Base-by-base conservation (phyloP, 139 green algal species). In the Tetradesmus obliquus region DNA sequence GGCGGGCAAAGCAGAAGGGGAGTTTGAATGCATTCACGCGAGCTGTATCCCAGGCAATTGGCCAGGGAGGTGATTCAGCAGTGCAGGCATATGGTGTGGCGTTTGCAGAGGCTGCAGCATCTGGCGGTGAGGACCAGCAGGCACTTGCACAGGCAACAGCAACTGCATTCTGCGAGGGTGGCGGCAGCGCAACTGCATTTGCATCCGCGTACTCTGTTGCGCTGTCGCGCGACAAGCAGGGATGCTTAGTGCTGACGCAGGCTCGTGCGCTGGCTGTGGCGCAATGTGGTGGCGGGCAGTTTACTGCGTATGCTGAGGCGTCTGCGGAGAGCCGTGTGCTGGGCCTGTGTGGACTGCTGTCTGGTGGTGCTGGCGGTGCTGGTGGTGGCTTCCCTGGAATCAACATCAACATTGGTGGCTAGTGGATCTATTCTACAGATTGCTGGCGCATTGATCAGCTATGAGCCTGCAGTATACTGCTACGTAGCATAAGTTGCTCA, bases 191-290 rank as follows among this genome's bases (percentile, higher is more conserved):
- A 24, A 76, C 55, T 58, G 83, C 83, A 20, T 88, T 88, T 58
- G 83, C 83, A 24, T n/a, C 12, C 1, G 83, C 83, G 3, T 88
- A 71, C 58, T 79, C 57, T 57, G 83, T 88, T 6, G 83, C 83
- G 3, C 2, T 88, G 20, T 54, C 45, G 3, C 83, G 58, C 20
- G 53, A 88, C 24, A 24, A 24, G n/a, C 58, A 88, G n/a, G 83
- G 83, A 8, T 88, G 83, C n/a, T 15, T 88, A 58, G 83, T 88
- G 83, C 83, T 88, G n/a, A 71, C 83, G 8, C 57, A 79, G 22
- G 83, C 83, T n/a, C 55, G 83, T 76, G 83, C 83, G 9, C 32
- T 88, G 24, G 83, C 83, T 79, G 22, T 88, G 57, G 58, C 83
- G n/a, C 83, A 76, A 24, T 88, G 83, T 58, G 57, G 57, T 88